phyloP scores from a whole-genome alignment of 148 eudicot species.

The Chenopodium album region DNA sequence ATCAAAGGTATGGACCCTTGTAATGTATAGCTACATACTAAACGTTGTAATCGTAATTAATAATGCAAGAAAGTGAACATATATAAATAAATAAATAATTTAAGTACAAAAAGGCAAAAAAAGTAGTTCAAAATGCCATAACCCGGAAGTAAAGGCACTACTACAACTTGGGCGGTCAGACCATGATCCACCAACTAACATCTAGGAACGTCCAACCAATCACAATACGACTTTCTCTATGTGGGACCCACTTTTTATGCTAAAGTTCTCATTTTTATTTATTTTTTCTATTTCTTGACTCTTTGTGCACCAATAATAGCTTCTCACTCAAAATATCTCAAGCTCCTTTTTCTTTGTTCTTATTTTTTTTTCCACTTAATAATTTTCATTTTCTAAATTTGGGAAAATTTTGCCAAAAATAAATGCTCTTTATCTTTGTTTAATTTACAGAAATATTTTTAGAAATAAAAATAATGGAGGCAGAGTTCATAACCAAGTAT shows the following conservation, averaged over 20 bases:
- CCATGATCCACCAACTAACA: neutral
- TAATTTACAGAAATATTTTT: neutral
- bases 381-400: neutral
- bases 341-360: neutral
- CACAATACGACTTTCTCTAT: neutral
- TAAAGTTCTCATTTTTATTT: too few species aligned
- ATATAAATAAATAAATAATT: too few species aligned
- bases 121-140: neutral
- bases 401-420: neutral
- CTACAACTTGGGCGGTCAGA: neutral
- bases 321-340: neutral
- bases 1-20: too few species aligned
- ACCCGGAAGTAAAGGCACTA: conserved; percentile 14
- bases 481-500: conserved; percentile 34
- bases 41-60: too few species aligned
- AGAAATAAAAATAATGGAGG: conserved; percentile 29
- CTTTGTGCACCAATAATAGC: neutral
- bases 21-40: too few species aligned
- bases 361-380: neutral
- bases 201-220: neutral
- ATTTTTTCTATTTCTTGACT: neutral
- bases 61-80: neutral
- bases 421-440: neutral
- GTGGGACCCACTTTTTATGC: neutral
- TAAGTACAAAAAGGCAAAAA: neutral